phyloP scores from a whole-genome alignment of 768 basidiomycete species.

The Tulasnella sp. region DNA sequence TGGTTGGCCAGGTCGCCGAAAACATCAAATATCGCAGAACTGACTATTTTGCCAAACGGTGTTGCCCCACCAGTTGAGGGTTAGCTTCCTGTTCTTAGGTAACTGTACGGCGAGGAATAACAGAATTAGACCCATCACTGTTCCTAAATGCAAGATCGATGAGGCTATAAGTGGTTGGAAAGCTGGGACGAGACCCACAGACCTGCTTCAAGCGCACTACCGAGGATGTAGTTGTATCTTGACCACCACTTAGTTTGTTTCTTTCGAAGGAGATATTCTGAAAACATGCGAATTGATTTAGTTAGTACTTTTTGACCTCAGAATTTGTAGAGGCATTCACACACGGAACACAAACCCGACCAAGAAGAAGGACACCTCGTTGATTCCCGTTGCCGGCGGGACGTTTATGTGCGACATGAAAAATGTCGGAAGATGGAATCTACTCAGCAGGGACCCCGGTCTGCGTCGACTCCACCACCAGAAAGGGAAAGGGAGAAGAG shows the following conservation, averaged over 20 bases:
- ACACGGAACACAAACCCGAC: neutral
- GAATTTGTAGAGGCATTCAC: neutral
- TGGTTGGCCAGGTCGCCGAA: too few relatives aligned
- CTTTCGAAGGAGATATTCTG: neutral
- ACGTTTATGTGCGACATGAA: constrained; percentile 38
- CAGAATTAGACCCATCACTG: neutral
- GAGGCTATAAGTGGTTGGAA: neutral
- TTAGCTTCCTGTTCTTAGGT: neutral
- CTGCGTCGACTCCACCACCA: constrained; percentile 34
- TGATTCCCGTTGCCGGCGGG: neutral
- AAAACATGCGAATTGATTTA: neutral
- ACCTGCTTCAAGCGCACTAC: constrained; percentile 32
- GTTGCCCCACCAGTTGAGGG: neutral
- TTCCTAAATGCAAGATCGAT: neutral
- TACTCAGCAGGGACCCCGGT: constrained; percentile 37
- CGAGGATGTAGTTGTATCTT: neutral
- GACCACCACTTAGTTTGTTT: neutral
- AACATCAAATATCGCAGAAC: neutral
- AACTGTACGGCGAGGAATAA: neutral
- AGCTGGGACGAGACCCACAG: neutral
- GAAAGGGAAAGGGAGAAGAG: constrained; percentile 42
- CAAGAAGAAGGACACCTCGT: neutral
- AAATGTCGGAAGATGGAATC: constrained; percentile 38
- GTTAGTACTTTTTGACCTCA: neutral
- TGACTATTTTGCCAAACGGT: neutral